Evolutionary conservation across 257 asterid species (phyloP).

Genomic region (Solanum gandarillasii): DNA sequence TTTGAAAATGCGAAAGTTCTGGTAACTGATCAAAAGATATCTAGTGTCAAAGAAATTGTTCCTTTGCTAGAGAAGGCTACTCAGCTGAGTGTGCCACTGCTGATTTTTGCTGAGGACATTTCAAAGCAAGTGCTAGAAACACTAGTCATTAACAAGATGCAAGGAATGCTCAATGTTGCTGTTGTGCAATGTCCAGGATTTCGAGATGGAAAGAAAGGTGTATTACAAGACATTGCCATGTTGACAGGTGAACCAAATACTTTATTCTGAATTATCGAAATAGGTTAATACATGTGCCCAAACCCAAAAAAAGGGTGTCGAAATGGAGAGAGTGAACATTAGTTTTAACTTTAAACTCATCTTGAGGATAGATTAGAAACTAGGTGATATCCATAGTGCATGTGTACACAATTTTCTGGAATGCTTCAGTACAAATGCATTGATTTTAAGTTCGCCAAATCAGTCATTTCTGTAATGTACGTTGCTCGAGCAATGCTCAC

Average conservation of each 20-base stretch:
- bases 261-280: background rate
- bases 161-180: constrained; percentile 68
- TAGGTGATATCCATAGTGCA: background rate
- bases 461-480: background rate
- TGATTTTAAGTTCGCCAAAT: background rate
- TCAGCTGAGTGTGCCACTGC: constrained; percentile 80
- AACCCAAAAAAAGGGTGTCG: background rate
- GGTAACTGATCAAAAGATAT: constrained; percentile 84
- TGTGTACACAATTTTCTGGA: background rate
- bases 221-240: constrained; percentile 87
- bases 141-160: constrained; percentile 65
- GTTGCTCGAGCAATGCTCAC: background rate
- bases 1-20: constrained; percentile 75
- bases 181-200: constrained; percentile 84
- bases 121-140: constrained; percentile 65
- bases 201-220: constrained; percentile 70
- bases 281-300: background rate
- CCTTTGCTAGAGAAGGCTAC: constrained; percentile 91
- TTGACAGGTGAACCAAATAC: constrained; percentile 58
- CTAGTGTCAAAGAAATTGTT: constrained; percentile 49
- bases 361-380: background rate
- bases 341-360: background rate
- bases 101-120: constrained; percentile 87
- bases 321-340: background rate
- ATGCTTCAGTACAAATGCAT: background rate